These are phyloP conservation scores for Calycina marina DNA, from an alignment of 2,329 filamentous ascomycete genomes.

Conservation along the genomic window DNA sequence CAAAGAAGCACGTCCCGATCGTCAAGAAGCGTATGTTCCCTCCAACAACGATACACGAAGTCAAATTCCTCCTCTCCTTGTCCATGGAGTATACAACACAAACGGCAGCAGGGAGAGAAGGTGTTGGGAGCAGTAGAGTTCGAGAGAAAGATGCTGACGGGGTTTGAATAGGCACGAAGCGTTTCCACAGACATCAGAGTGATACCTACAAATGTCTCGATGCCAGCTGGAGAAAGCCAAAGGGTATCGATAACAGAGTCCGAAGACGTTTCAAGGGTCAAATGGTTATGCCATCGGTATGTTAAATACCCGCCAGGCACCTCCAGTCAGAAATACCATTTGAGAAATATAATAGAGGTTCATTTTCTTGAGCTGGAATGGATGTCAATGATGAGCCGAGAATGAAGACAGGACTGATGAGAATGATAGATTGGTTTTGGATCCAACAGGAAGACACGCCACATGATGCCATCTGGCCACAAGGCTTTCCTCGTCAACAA, in stretches of 20 bases:
- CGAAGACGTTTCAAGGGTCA: slow-evolving; percentile 94
- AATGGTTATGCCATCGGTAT: slow-evolving; percentile 95
- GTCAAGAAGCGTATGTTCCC: slow-evolving; percentile 95
- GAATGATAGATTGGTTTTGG: slow-evolving; percentile 79
- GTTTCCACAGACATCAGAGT: slow-evolving; percentile 94
- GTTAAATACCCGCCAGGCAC: slow-evolving; percentile 31
- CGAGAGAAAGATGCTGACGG: not conserved
- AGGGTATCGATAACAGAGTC: slow-evolving; percentile 99
- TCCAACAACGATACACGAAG: too few relatives aligned
- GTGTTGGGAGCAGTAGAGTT: not conserved
- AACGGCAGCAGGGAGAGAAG: not conserved
- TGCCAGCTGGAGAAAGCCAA: slow-evolving; percentile 94
- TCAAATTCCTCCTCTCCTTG: slow-evolving; percentile 1
- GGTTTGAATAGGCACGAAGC: slow-evolving; percentile 56
- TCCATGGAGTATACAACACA: not conserved
- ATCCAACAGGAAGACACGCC: slow-evolving; percentile 98
- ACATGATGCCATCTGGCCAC: slow-evolving; percentile 98
- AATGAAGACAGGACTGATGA: slow-evolving; percentile 13
- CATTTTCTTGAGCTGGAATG: not conserved
- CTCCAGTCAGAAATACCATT: too few relatives aligned
- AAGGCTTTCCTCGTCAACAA: slow-evolving; percentile 99
- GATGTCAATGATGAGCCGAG: too few relatives aligned
- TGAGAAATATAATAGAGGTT: too few relatives aligned
- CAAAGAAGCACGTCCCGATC: slow-evolving; percentile 98
- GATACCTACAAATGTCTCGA: slow-evolving; percentile 91